phyloP scores from a whole-genome alignment of 1,284 basidiomycete genomes.

The Ganoderma sp. region DNA sequence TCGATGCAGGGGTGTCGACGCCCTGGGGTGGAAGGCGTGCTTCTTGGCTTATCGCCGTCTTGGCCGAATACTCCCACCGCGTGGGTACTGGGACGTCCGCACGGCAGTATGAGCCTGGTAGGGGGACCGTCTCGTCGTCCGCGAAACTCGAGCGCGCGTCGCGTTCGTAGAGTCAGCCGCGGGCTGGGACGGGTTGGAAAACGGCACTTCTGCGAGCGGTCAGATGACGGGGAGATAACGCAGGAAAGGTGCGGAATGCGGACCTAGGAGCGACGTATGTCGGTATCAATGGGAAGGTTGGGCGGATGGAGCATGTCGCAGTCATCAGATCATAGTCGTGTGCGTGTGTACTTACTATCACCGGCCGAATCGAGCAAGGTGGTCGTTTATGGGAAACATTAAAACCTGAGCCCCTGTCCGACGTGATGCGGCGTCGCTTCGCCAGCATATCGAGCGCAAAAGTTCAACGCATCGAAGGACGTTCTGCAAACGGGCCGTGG shows the following conservation, averaged over 20 bases:
- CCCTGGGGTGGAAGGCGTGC: constrained; percentile 9
- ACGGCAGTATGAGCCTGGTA: background rate
- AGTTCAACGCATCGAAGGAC: constrained; percentile 10
- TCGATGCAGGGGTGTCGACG: constrained; percentile 11
- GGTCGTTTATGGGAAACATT: constrained; percentile 39
- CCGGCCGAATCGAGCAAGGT: constrained; percentile 36
- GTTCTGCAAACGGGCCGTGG: constrained; percentile 11
- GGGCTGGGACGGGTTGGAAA: constrained; percentile 14
- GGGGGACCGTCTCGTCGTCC: constrained; percentile 23
- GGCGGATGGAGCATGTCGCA: constrained; percentile 30
- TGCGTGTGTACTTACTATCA: constrained; percentile 39
- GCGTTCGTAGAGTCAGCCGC: constrained; percentile 16
- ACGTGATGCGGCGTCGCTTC: constrained; percentile 20
- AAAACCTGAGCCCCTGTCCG: constrained; percentile 36
- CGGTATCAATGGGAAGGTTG: constrained; percentile 32
- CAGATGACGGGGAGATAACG: constrained; percentile 44
- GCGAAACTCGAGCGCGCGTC: constrained; percentile 30
- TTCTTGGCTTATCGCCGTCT: constrained; percentile 29
- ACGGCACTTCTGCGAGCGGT: constrained; percentile 29
- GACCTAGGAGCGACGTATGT: constrained; percentile 32
- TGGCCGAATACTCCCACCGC: constrained; percentile 22
- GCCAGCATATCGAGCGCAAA: constrained; percentile 6
- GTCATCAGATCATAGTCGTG: constrained; percentile 43
- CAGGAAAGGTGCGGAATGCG: constrained; percentile 33
- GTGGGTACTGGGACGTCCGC: background rate